Evolutionary conservation across 2,329 filamentous ascomycete genomes (phyloP), one percentile per base, ranked within the genome.

Genomic region (Beauveria brongniartii): DNA sequence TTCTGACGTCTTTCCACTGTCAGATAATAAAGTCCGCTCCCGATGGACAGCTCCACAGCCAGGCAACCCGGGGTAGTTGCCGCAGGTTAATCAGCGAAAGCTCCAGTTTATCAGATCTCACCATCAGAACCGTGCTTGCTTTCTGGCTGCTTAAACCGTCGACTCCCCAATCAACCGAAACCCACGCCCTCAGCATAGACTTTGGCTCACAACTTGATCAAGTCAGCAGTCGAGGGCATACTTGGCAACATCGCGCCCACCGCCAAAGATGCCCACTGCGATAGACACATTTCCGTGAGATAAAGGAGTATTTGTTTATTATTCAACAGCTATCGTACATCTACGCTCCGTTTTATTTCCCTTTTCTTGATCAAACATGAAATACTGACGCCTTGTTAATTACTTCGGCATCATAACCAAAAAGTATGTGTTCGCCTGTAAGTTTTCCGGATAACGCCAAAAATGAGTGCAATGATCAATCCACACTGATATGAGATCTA

Each of bases 401-500:
- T 6, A 46, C 28, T 48, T 54, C 26, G 6, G 56, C 48, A 24
- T 24, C 24, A 41, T 53, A 40, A 48, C 57, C 57, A 59, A 37
- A 41, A 20, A 60, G 26, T 5, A 59, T 34, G 24, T 37, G n/a
- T 10, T 20, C 30, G 56, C 22, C 37, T 53, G 26, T 53, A 59
- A 53, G 46, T 46, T 37, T 59, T 51, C 40, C 40, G 53, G 3
- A 51, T 24, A 59, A 59, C 56, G 56, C 58, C 51, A 41, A 48
- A 37, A 40, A 40, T 54, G 50, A 60, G 7, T 60, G 57, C 48
- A n/a, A 53, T 22, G 8, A 48, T 43, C 34, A 58, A 24, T 16
- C 12, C 37, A 7, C 47, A 41, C 44, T 59, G 47, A 24, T 59
- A 30, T 10, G 20, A 34, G 3, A 20, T 52, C 40, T 51, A 54